Evolutionary conservation across 257 asterid genomes (phyloP).

Genomic region (Ehretia macrophylla): DNA sequence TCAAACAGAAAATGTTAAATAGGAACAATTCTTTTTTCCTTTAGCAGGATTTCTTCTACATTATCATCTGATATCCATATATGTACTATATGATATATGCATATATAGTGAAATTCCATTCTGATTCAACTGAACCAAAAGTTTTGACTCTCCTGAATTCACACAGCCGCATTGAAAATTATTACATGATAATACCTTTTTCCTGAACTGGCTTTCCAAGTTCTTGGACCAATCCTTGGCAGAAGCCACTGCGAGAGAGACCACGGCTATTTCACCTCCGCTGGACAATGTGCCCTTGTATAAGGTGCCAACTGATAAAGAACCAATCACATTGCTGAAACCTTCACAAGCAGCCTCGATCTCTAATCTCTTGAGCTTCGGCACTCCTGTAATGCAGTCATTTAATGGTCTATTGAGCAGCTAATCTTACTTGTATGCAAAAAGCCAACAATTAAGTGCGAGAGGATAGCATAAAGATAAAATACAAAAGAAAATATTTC

Average conservation of each 20-base stretch:
- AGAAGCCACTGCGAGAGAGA: conserved; percentile 48
- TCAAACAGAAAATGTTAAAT: no score
- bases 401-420: conserved; percentile 8
- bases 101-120: no score
- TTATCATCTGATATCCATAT: no score
- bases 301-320: conserved; percentile 54
- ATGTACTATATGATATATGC: no score
- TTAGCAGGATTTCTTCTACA: no score
- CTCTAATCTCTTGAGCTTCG: conserved; percentile 75
- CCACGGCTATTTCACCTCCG: conserved; percentile 88
- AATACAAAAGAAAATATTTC: no score
- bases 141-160: no score
- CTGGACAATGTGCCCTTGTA: conserved; percentile 88
- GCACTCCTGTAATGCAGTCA: conserved; percentile 51
- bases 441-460: no score
- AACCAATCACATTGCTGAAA: conserved; percentile 85
- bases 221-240: conserved; percentile 73
- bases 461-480: neutral
- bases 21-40: no score
- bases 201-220: conserved; percentile 65
- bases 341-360: conserved; percentile 89
- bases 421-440: neutral
- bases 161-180: no score
- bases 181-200: conserved; percentile 42
- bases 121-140: no score